A percentile compares a stretch with the other conserved stretches of the same genome.
These are phyloP conservation scores for Euptelea pleiosperma DNA, from an alignment of 164 flowering plant species.

Conservation along the genomic window DNA sequence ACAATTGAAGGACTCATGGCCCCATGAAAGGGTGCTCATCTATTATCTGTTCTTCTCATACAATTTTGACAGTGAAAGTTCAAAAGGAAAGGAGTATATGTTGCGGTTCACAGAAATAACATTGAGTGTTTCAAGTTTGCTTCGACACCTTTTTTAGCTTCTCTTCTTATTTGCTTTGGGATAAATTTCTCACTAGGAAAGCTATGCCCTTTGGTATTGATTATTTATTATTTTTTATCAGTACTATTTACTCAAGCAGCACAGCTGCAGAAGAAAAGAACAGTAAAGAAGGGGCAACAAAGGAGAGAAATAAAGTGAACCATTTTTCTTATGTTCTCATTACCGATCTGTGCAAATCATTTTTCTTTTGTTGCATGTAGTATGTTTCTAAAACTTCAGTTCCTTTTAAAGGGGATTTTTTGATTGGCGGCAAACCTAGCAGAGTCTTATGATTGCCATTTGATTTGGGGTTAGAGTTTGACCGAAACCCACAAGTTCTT, in stretches of 20 bases:
- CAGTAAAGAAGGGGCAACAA: neutral
- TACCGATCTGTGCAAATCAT: neutral
- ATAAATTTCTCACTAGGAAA: neutral
- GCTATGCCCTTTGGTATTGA: neutral
- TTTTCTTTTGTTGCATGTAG: neutral
- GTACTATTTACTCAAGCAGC: neutral
- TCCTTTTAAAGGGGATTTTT: too few relatives aligned
- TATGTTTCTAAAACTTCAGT: too few relatives aligned
- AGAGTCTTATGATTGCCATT: too few relatives aligned
- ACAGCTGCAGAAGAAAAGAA: neutral
- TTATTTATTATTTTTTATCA: neutral
- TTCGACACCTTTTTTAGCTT: neutral
- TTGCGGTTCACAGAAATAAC: too few relatives aligned
- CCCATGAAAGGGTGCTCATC: conserved; percentile 27
- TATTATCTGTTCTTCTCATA: neutral
- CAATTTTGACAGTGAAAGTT: conserved; percentile 15
- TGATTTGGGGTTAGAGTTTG: too few relatives aligned
- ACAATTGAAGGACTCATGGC: conserved; percentile 65
- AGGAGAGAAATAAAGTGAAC: neutral
- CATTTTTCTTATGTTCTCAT: neutral
- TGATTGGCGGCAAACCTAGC: too few relatives aligned
- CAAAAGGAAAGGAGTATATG: neutral
- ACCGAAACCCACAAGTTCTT: too few relatives aligned
- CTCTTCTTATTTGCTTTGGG: neutral
- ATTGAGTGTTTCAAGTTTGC: neutral